A percentile compares a stretch with the other conserved stretches of the same genome.
Evolutionary conservation across 495 filamentous ascomycete genomes (phyloP).

Genomic region (Extremus antarcticus): DNA sequence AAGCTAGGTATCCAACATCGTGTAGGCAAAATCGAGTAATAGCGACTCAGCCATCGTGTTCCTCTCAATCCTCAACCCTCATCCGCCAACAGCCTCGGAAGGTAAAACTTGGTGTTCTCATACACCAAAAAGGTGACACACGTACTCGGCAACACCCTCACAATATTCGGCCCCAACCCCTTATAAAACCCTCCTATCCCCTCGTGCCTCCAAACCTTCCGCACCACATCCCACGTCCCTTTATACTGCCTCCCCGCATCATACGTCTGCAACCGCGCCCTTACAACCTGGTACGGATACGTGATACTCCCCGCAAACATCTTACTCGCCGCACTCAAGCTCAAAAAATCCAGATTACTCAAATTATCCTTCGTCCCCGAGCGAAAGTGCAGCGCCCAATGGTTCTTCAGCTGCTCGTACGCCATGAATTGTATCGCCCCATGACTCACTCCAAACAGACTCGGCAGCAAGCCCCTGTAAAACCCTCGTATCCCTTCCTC

Average conservation of each 20-base stretch:
- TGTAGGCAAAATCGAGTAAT: too few relatives aligned
- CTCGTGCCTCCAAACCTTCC: conserved; percentile 64
- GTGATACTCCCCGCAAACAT: conserved; percentile 75
- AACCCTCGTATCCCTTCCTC: conserved; percentile 67
- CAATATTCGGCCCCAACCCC: conserved; percentile 74
- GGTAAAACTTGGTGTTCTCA: conserved; percentile 73
- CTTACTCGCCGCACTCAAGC: conserved; percentile 72
- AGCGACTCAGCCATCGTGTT: too few relatives aligned
- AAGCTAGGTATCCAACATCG: too few relatives aligned
- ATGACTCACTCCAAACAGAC: conserved; percentile 83
- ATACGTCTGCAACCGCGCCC: conserved; percentile 80
- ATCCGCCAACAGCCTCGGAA: conserved; percentile 32
- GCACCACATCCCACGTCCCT: conserved; percentile 58
- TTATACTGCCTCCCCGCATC: conserved; percentile 60
- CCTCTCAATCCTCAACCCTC: neutral
- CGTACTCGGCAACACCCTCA: conserved; percentile 84
- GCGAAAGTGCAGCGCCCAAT: conserved; percentile 32
- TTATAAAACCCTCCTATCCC: conserved; percentile 83
- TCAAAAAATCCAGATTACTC: conserved; percentile 64
- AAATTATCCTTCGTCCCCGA: conserved; percentile 34
- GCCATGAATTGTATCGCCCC: conserved; percentile 93
- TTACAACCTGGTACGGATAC: conserved; percentile 88
- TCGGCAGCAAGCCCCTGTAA: conserved; percentile 72
- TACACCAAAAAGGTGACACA: conserved; percentile 98
- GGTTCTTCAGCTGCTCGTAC: conserved; percentile 76